These are phyloP conservation scores for Candida montana DNA, from an alignment of 805 yeast genomes.

Conservation along the genomic window DNA sequence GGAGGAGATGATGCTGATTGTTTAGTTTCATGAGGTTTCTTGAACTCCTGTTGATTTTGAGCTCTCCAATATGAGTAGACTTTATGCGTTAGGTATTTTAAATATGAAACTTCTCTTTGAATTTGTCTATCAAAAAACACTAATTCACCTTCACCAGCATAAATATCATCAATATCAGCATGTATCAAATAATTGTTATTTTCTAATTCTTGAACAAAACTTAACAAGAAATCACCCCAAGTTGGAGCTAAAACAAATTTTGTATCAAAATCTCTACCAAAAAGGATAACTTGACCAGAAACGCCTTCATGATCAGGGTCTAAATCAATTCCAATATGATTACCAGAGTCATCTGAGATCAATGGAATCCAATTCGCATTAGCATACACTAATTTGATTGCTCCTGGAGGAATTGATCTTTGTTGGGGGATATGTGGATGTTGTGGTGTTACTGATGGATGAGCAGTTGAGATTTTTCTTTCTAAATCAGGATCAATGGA, in stretches of 20 bases:
- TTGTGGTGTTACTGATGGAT: not conserved
- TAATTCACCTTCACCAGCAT: constrained; percentile 69
- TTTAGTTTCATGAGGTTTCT: not conserved
- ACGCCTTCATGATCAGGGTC: constrained; percentile 74
- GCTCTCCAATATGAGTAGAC: constrained; percentile 20
- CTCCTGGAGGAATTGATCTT: constrained; percentile 71
- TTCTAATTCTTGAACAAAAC: constrained; percentile 84
- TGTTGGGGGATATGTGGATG: constrained; percentile 40
- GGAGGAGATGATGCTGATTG: not conserved
- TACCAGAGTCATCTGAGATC: constrained; percentile 83
- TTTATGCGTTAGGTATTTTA: constrained; percentile 35
- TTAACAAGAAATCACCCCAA: constrained; percentile 83
- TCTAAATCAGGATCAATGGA: constrained; percentile 15
- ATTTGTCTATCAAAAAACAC: constrained; percentile 59
- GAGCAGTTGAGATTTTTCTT: constrained; percentile 16
- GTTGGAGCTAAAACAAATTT: constrained; percentile 81
- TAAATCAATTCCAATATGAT: constrained; percentile 86
- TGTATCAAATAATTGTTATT: constrained; percentile 72
- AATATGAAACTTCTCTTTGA: constrained; percentile 39
- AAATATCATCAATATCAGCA: constrained; percentile 57
- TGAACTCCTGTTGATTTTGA: constrained; percentile 4
- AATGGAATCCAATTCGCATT: constrained; percentile 90
- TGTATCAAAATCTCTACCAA: constrained; percentile 91
- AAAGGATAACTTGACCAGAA: constrained; percentile 88
- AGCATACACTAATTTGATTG: constrained; percentile 74